Evolutionary conservation across 164 flowering plant species (phyloP), one percentile per base, ranked within the genome.

Genomic region (Warburgia ugandensis): DNA sequence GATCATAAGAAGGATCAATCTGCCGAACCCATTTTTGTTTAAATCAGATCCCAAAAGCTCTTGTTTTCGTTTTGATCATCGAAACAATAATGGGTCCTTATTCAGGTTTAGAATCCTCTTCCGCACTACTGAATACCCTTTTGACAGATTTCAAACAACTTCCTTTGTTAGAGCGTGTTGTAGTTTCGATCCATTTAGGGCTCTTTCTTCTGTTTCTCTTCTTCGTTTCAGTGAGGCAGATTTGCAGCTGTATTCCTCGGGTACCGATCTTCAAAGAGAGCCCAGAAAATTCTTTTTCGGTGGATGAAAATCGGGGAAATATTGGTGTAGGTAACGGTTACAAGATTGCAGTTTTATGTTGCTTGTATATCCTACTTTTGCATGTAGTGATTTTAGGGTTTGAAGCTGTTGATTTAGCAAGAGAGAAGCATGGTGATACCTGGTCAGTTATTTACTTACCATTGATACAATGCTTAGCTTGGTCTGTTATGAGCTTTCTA

Each of bases 401-500:
- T 69, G 94, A 94, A 70, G 78, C 74, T 26, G 53, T 72, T 49
- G 54, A 69, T 50, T 63, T 80, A 54, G 55, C 73, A 13, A 76
- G 74, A 62, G 56, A 62, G n/a, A 65, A 69, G 39, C 51, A 61
- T 31, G 40, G 16, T 45, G 61, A 42, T 29, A 57, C 78, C 64
- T 84, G 85, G 91, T 54, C 62, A 25, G 45, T 54, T 36, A 14
- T 88, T 45, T 68, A 67, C 53, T 69, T 69, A 52, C 95, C 97
- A 48, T 71, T 68, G 21, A 64, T 68, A 30, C 92, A 86, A 61
- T 66, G 57, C 48, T 68, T 86, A 62, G 79, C 89, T 68, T 94
- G 99, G 99, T 71, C 81, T 50, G 74, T 79, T 25, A 52, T 94
- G 70, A 77, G 96, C 69, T 71, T 79, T 53, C 75, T 65, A 6